Evolutionary conservation across 2,329 filamentous ascomycete genomes (phyloP).

Genomic region (Balansia obtecta): DNA sequence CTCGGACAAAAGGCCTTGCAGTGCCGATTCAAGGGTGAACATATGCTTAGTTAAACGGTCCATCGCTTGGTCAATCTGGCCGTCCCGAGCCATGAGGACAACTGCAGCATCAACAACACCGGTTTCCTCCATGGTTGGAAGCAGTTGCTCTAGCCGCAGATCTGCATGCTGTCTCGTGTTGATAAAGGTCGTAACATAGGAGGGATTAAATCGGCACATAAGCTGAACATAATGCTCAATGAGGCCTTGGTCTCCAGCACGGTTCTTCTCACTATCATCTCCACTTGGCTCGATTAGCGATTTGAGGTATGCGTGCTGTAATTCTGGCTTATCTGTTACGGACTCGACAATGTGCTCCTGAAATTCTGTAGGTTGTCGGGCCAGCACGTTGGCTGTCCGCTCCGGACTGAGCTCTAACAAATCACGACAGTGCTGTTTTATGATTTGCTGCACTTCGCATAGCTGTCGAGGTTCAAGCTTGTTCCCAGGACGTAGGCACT

Average conservation of each 20-base stretch:
- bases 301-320: constrained; percentile 66
- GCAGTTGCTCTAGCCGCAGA: constrained; percentile 63
- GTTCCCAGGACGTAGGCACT: constrained; percentile 56
- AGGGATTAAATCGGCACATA: constrained; percentile 76
- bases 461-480: constrained; percentile 56
- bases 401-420: constrained; percentile 56
- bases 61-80: constrained; percentile 74
- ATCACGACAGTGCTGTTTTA: constrained; percentile 51
- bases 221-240: constrained; percentile 78
- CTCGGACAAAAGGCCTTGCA: constrained; percentile 60
- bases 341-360: constrained; percentile 54
- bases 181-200: constrained; percentile 77
- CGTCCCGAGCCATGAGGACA: constrained; percentile 79
- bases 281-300: constrained; percentile 57
- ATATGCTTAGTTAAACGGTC: constrained; percentile 72
- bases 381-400: constrained; percentile 53
- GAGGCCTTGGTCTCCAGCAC: constrained; percentile 42
- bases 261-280: constrained; percentile 20
- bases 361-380: constrained; percentile 46
- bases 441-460: constrained; percentile 54
- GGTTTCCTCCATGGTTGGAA: constrained; percentile 79
- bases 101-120: constrained; percentile 90
- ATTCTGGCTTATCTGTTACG: constrained; percentile 44
- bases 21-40: constrained; percentile 62
- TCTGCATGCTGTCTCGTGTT: constrained; percentile 64